A percentile compares a stretch with the other conserved stretches of the same genome.
phyloP scores from a whole-genome alignment of 352 stramenopile species.

The Aphanomyces cochlioides region DNA sequence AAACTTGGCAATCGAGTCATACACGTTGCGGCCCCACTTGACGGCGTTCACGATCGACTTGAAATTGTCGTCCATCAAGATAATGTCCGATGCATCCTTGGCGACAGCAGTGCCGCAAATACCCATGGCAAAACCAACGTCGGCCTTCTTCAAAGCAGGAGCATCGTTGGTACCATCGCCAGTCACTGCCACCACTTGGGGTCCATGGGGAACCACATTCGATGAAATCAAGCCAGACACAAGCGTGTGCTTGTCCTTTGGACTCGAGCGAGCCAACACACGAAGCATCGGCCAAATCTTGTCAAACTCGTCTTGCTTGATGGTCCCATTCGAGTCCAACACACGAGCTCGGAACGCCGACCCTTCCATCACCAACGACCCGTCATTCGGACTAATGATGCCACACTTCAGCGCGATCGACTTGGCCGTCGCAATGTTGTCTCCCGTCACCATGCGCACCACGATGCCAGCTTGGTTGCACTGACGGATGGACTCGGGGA shows the following conservation, averaged over 20 bases:
- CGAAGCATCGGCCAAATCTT: slow-evolving; percentile 74
- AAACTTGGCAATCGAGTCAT: slow-evolving; percentile 92
- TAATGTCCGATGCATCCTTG: slow-evolving; percentile 93
- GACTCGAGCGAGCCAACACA: slow-evolving; percentile 88
- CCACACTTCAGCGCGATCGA: slow-evolving; percentile 85
- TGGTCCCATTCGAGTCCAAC: slow-evolving; percentile 43
- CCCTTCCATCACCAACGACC: slow-evolving; percentile 43
- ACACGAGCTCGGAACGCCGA: slow-evolving; percentile 49
- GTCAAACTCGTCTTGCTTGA: slow-evolving; percentile 72
- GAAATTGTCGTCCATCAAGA: slow-evolving; percentile 95
- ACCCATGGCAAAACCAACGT: slow-evolving; percentile 90
- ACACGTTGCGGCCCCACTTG: slow-evolving; percentile 89
- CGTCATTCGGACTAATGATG: slow-evolving; percentile 65
- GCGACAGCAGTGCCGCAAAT: slow-evolving; percentile 78
- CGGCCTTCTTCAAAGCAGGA: slow-evolving; percentile 84
- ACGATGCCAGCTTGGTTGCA: slow-evolving; percentile 90
- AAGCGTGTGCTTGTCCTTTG: slow-evolving; percentile 88
- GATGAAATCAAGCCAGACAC: slow-evolving; percentile 80
- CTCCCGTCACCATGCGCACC: slow-evolving; percentile 90
- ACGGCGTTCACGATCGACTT: slow-evolving; percentile 93
- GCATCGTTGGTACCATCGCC: slow-evolving; percentile 93
- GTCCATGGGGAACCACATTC: slow-evolving; percentile 22
- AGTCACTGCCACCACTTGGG: slow-evolving; percentile 86
- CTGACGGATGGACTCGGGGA: slow-evolving; percentile 82
- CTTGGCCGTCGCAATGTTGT: slow-evolving; percentile 87